A percentile compares a stretch with the other conserved stretches of the same genome.
Evolutionary conservation across 345 rosid species (phyloP).

Genomic region (Toxicodendron radicans): DNA sequence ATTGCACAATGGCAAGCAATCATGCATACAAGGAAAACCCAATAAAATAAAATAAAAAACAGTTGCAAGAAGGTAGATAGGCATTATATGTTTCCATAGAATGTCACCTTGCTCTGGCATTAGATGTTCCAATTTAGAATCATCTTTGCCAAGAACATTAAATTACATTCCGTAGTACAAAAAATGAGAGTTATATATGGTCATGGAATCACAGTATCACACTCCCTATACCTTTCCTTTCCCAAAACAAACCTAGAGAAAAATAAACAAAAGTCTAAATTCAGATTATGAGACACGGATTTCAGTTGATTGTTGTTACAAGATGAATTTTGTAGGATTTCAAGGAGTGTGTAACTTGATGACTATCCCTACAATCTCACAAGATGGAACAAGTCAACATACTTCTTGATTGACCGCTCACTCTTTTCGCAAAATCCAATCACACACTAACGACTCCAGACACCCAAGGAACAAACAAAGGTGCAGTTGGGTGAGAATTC

Average conservation of each 20-base stretch:
- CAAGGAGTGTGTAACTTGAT: constrained; percentile 1
- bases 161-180: constrained; percentile 5
- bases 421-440: constrained; percentile 21
- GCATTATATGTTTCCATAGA: background rate
- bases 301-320: background rate
- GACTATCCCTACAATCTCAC: background rate
- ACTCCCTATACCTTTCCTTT: background rate
- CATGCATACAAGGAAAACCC: background rate
- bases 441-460: constrained; percentile 68
- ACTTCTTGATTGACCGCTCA: background rate
- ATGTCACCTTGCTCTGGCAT: constrained; percentile 11
- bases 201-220: constrained; percentile 4
- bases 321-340: background rate
- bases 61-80: background rate
- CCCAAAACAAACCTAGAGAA: background rate
- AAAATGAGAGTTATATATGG: background rate
- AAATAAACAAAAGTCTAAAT: background rate
- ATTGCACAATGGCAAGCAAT: background rate
- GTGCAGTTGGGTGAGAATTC: constrained; percentile 78
- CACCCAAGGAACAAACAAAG: constrained; percentile 88
- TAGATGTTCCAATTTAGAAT: constrained; percentile 13
- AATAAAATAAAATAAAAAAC: background rate
- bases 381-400: background rate
- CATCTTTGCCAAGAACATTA: constrained; percentile 3
- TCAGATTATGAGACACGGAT: constrained; percentile 1